Evolutionary conservation across 305 asterid genomes (phyloP).

Genomic region (Striga hermonthica): DNA sequence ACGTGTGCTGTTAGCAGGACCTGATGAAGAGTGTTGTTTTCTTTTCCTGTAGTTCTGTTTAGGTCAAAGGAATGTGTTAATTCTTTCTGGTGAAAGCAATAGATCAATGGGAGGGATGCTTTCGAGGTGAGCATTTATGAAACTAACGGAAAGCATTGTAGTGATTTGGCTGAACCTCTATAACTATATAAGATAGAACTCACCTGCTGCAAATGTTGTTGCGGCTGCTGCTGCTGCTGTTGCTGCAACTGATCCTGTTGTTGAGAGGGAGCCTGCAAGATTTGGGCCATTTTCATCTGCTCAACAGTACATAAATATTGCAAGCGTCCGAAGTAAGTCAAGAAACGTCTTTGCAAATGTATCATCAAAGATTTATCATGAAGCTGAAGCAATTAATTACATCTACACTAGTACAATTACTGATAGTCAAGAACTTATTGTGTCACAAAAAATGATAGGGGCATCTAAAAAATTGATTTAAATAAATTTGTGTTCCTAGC

Average conservation of each 20-base stretch:
- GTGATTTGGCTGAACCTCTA: neutral
- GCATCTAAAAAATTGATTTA: too few relatives aligned
- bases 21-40: conserved; percentile 94
- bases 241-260: conserved; percentile 20
- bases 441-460: too few relatives aligned
- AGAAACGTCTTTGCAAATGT: neutral
- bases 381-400: neutral
- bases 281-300: conserved; percentile 21
- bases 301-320: neutral
- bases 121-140: conserved; percentile 17
- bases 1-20: conserved; percentile 97
- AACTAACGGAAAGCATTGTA: neutral
- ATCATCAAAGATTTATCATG: neutral
- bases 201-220: conserved; percentile 21
- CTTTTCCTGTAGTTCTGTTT: conserved; percentile 83
- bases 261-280: conserved; percentile 10
- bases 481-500: neutral
- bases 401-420: too few relatives aligned
- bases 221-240: conserved; percentile 1
- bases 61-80: conserved; percentile 25
- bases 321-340: neutral
- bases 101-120: conserved; percentile 13
- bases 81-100: conserved; percentile 15
- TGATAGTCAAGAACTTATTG: too few relatives aligned
- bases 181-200: conserved; percentile 5